Evolutionary conservation across 306 rosid genomes (phyloP), one percentile per base, ranked within the genome.

Genomic region (Citrullus colocynthis): DNA sequence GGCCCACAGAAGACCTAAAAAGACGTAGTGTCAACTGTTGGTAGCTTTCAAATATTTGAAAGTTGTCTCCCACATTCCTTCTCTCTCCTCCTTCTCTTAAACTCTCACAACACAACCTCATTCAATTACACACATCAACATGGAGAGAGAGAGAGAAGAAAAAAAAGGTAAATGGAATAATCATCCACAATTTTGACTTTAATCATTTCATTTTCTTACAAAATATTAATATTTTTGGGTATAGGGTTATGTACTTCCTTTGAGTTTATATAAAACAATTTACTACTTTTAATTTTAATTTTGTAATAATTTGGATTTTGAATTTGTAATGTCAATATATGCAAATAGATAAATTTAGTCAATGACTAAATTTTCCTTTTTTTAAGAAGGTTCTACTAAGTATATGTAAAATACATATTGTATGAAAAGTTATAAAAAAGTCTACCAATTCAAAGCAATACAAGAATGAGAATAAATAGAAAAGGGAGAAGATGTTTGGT

Each of bases 51-150:
- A 57, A 83, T 88, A 96, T 85, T 87, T 91, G 78, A 81, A 84
- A 70, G 44, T 81, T 90, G 97, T 91, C 97, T 86, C 93, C 97
- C 96, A 91, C 91, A 87, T 83, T 86, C 90, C 18, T 15, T 66
- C 59, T 30, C 36, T 45, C 45, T 56, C 10, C 75, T 5, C 76
- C 13, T 61, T 3, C 20, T 32, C 36, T 32, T 32, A 32, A 32
- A 5, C 61, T 1, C 57, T 55, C 13, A 54, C 79, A 39, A 59
- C 56, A 21, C 54, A 76, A 39, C 69, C 64, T 44, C 70, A 42
- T 42, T 59, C 6, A 36, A 60, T 76, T 76, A 39, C 56, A 20
- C 36, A 69, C 16, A 17, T 18, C 30, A 18, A 37, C 28, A 69
- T 41, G 37, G 54, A 69, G 11, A 70, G 39, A 70, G 57, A 70